phyloP scores from a whole-genome alignment of 305 asterid genomes.

The Solanum hybrid region DNA sequence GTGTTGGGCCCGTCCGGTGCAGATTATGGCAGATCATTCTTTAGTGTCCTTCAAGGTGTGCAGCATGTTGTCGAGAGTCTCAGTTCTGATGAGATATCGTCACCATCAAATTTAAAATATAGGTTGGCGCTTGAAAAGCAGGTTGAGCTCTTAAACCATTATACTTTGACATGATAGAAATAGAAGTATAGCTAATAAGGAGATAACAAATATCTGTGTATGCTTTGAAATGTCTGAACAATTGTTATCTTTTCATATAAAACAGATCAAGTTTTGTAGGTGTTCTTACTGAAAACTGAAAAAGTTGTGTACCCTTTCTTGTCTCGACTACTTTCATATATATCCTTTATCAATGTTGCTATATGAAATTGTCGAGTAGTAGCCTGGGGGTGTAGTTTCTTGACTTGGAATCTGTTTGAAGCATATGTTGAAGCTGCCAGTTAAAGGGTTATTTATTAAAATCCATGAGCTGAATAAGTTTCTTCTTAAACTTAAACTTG shows the following conservation, averaged over 20 bases:
- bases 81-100: constrained; percentile 58
- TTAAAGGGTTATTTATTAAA: neutral
- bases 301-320: neutral
- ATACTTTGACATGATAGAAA: neutral
- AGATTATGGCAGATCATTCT: constrained; percentile 79
- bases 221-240: neutral
- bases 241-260: neutral
- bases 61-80: constrained; percentile 69
- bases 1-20: constrained; percentile 16
- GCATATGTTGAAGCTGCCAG: neutral
- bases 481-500: neutral
- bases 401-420: neutral
- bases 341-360: neutral
- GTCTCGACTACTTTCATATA: neutral
- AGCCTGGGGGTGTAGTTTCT: neutral
- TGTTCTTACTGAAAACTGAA: neutral
- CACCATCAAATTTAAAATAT: constrained; percentile 74
- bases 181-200: neutral
- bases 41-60: constrained; percentile 68
- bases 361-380: neutral
- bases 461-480: neutral
- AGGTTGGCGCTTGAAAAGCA: constrained; percentile 87
- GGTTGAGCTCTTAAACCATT: constrained; percentile 25
- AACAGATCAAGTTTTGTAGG: neutral
- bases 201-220: neutral